Conservation (phyloP, 2,329 filamentous ascomycete species). For the Trichoderma sp. region DNA sequence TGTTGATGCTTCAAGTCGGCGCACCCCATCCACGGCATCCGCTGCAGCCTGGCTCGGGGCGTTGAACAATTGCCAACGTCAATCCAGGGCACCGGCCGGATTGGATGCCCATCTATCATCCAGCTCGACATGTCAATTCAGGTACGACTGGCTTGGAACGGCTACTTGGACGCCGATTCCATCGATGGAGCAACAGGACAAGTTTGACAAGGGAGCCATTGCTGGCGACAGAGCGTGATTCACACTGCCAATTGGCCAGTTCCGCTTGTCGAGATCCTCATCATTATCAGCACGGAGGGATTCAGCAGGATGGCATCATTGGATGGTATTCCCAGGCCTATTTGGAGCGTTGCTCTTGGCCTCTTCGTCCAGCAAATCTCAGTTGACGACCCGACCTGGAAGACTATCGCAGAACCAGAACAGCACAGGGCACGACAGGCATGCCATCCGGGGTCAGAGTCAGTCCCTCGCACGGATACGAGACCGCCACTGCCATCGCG, state of each 20-base stretch:
- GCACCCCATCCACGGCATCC: constrained; percentile 8
- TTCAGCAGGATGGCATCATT: no score
- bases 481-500: constrained; percentile 4
- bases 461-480: constrained; percentile 19
- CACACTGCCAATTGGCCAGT: background rate
- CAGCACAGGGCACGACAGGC: background rate
- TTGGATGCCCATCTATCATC: background rate
- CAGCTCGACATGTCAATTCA: no score
- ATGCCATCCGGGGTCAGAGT: background rate
- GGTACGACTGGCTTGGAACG: no score
- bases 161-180: no score
- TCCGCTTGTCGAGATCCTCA: no score
- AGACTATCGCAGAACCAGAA: background rate
- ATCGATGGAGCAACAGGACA: no score
- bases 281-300: no score
- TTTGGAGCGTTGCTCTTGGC: no score
- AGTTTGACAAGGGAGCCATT: background rate
- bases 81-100: background rate
- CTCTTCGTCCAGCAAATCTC: no score
- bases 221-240: background rate
- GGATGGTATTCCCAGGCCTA: no score
- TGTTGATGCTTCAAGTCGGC: background rate
- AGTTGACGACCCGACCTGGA: no score
- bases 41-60: background rate
- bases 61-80: background rate